These are phyloP conservation scores for Candida anglica DNA, from an alignment of 805 yeast species.

Conservation along the genomic window DNA sequence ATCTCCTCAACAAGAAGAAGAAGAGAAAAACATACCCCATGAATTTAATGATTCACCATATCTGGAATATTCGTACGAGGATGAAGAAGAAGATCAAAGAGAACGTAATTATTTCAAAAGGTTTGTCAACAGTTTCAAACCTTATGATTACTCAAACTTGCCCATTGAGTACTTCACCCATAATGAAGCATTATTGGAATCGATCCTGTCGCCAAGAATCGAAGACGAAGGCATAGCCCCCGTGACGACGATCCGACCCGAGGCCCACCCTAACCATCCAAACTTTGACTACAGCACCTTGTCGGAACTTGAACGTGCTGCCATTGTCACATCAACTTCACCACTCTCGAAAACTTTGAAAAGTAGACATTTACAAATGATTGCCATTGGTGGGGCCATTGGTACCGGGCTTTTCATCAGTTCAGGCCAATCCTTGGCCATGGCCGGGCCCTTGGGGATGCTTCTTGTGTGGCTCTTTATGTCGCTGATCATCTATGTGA, in stretches of 20 bases:
- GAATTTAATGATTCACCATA: no score
- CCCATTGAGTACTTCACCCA: constrained; percentile 8
- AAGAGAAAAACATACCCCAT: no score
- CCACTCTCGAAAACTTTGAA: constrained; percentile 25
- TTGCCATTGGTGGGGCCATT: constrained; percentile 21
- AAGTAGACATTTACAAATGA: constrained; percentile 20
- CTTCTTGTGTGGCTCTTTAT: constrained; percentile 16
- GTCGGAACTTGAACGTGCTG: constrained; percentile 29
- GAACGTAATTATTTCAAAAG: constrained; percentile 2
- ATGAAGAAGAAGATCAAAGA: constrained; percentile 2
- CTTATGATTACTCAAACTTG: constrained; percentile 20
- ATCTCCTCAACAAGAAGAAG: no score
- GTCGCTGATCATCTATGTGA: constrained; percentile 14
- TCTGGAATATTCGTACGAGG: not conserved
- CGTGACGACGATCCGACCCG: constrained; percentile 4
- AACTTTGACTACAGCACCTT: constrained; percentile 23
- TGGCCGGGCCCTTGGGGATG: constrained; percentile 20
- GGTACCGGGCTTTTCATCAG: constrained; percentile 22
- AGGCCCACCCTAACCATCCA: constrained; percentile 16
- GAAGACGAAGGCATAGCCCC: not conserved
- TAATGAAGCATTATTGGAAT: not conserved
- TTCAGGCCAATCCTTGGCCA: constrained; percentile 14
- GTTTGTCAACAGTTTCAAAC: constrained; percentile 21
- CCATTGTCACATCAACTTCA: constrained; percentile 28
- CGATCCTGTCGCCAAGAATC: not conserved